Percentiles rank a stretch among this genome's conserved stretches.
Conservation (phyloP, 2,329 filamentous ascomycete species). For the Hirsutella minnesotensis region DNA sequence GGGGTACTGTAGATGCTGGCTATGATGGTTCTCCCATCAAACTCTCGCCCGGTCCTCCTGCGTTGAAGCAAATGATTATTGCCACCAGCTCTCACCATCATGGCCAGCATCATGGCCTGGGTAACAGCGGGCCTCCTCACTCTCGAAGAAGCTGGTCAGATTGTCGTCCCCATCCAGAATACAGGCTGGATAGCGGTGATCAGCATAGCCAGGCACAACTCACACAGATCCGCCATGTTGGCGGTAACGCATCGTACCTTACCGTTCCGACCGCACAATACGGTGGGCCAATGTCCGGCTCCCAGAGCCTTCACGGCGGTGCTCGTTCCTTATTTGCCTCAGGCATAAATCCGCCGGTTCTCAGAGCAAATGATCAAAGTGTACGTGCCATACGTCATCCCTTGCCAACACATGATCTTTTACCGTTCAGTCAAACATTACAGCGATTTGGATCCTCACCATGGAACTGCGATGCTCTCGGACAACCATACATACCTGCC, state of each 20-base stretch:
- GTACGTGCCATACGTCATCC: slow-evolving; percentile 25
- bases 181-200: too few species aligned
- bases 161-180: too few species aligned
- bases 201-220: neutral
- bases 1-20: slow-evolving; percentile 80
- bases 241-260: too few species aligned
- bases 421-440: slow-evolving; percentile 18
- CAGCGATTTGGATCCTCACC: slow-evolving; percentile 8
- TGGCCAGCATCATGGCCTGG: slow-evolving; percentile 10
- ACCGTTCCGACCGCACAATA: neutral
- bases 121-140: neutral
- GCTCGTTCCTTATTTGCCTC: slow-evolving; percentile 8
- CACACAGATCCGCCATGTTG: too few species aligned
- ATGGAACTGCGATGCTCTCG: slow-evolving; percentile 4
- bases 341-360: slow-evolving; percentile 17
- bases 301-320: slow-evolving; percentile 6
- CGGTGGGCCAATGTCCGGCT: slow-evolving; percentile 1
- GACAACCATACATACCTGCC: neutral
- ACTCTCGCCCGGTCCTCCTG: slow-evolving; percentile 60
- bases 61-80: slow-evolving; percentile 73
- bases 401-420: slow-evolving; percentile 15
- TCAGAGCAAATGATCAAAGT: slow-evolving; percentile 24
- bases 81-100: slow-evolving; percentile 28
- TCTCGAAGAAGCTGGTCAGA: neutral
- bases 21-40: slow-evolving; percentile 78